Conservation (phyloP, 129 eudicot species). For the Chrysanthemum seticuspe region DNA sequence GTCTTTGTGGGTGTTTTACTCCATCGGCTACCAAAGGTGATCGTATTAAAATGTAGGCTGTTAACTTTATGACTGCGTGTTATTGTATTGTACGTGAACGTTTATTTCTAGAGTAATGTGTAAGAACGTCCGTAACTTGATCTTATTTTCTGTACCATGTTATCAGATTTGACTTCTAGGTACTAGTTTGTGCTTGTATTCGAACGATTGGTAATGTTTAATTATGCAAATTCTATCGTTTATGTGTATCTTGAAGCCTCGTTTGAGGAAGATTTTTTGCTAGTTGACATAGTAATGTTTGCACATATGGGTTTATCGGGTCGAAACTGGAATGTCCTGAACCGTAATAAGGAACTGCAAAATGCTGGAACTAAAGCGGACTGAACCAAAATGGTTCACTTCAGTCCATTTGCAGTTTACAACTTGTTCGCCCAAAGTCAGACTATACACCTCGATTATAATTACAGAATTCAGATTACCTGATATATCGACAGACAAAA, state of each 20-base stretch:
- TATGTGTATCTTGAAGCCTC: not conserved
- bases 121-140: constrained; percentile 5
- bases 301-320: too few relatives aligned
- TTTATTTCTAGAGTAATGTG: constrained; percentile 16
- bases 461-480: too few relatives aligned
- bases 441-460: too few relatives aligned
- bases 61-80: constrained; percentile 22
- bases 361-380: too few relatives aligned
- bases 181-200: not conserved
- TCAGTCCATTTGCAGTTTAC: too few relatives aligned
- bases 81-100: not conserved
- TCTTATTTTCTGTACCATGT: not conserved
- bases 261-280: not conserved
- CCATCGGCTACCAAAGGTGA: constrained; percentile 42
- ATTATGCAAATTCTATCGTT: constrained; percentile 1
- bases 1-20: constrained; percentile 73
- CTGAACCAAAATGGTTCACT: too few relatives aligned
- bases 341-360: too few relatives aligned
- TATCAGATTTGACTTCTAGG: not conserved
- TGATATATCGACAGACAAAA: too few relatives aligned
- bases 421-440: too few relatives aligned
- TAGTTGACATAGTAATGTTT: not conserved
- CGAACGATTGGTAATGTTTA: not conserved
- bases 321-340: too few relatives aligned
- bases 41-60: constrained; percentile 18